Evolutionary conservation across 2,329 filamentous ascomycete genomes (phyloP).

Genomic region (Botrytis galanthina): DNA sequence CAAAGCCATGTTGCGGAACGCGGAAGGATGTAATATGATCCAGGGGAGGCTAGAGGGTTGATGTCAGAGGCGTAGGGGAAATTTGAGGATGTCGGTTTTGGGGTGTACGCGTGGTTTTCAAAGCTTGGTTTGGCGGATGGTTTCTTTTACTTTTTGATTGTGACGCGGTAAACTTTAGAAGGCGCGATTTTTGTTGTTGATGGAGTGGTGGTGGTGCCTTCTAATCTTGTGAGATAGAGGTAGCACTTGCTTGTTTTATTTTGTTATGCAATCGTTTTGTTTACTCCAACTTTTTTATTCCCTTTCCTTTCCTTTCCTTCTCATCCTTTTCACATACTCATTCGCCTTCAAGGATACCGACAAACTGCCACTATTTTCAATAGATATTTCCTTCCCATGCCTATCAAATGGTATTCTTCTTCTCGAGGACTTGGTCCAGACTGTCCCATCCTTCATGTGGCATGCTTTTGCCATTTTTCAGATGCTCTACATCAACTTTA

Average conservation of each 20-base stretch:
- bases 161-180: no score
- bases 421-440: neutral
- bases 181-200: neutral
- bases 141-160: neutral
- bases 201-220: neutral
- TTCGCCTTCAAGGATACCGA: neutral
- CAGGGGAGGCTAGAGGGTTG: neutral
- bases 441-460: neutral
- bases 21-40: neutral
- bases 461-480: neutral
- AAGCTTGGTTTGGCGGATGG: neutral
- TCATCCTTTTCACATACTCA: neutral
- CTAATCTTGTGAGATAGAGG: neutral
- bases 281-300: neutral
- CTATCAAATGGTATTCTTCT: neutral
- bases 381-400: neutral
- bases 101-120: neutral
- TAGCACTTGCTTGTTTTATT: neutral
- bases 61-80: neutral
- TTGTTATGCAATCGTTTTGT: neutral
- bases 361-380: no score
- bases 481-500: neutral
- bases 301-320: neutral
- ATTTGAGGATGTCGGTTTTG: neutral
- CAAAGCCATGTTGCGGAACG: slow-evolving; percentile 4